phyloP scores from a whole-genome alignment of 2,329 filamentous ascomycete genomes.

The Bipolaris sorokiniana region DNA sequence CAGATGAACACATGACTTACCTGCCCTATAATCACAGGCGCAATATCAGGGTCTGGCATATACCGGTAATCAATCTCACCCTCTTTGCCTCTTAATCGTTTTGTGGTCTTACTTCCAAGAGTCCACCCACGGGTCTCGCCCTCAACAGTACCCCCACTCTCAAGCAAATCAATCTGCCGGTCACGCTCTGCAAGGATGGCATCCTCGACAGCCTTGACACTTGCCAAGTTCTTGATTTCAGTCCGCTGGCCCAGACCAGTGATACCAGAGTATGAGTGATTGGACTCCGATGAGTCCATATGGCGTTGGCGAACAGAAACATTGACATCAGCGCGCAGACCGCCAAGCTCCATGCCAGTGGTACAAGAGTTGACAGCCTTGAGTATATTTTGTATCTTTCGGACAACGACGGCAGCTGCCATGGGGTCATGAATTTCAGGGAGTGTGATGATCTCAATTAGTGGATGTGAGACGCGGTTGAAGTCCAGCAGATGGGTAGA shows the following conservation, averaged over 20 bases:
- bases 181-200: conserved; percentile 90
- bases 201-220: conserved; percentile 93
- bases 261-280: conserved; percentile 62
- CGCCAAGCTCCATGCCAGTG: conserved; percentile 90
- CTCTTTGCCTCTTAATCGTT: conserved; percentile 85
- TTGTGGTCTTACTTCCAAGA: conserved; percentile 80
- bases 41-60: conserved; percentile 94
- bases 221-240: conserved; percentile 97
- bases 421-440: conserved; percentile 86
- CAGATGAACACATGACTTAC: conserved; percentile 27
- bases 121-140: conserved; percentile 96
- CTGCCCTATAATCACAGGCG: conserved; percentile 74
- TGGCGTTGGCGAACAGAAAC: conserved; percentile 75
- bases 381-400: conserved; percentile 84
- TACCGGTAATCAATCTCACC: conserved; percentile 98
- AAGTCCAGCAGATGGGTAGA: conserved; percentile 84
- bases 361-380: conserved; percentile 83
- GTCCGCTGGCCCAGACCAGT: conserved; percentile 80
- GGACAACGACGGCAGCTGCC: conserved; percentile 85
- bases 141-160: conserved; percentile 73
- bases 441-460: conserved; percentile 93
- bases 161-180: conserved; percentile 81
- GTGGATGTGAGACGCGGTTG: conserved; percentile 86
- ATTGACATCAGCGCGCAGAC: conserved; percentile 91
- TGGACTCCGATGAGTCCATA: conserved; percentile 27